A percentile compares a stretch with the other conserved stretches of the same genome.
These are phyloP conservation scores for Mortierella sp. DNA, from an alignment of 371 early-diverging fungal genomes.

Conservation along the genomic window DNA sequence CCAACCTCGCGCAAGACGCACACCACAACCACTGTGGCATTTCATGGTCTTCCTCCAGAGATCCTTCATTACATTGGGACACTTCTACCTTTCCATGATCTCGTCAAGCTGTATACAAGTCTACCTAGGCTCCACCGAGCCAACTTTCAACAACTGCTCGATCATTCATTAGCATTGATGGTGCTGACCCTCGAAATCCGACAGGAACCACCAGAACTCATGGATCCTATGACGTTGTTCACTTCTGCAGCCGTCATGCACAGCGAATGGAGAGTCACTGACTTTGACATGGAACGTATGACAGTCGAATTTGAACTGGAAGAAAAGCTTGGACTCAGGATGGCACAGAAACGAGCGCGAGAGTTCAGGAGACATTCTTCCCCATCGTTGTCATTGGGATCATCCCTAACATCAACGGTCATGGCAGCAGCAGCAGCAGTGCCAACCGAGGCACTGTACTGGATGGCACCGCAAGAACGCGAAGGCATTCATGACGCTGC, in stretches of 20 bases:
- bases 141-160: constrained; percentile 22
- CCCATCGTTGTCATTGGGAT: too few species aligned
- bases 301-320: constrained; percentile 35
- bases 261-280: constrained; percentile 25
- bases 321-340: constrained; percentile 34
- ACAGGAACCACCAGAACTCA: constrained; percentile 11
- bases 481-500: not conserved
- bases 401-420: not conserved
- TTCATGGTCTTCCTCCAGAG: constrained; percentile 36
- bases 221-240: not conserved
- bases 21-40: not conserved
- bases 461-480: too few species aligned
- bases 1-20: not conserved
- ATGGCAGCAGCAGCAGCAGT: not conserved
- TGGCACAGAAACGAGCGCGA: constrained; percentile 20
- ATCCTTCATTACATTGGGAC: constrained; percentile 28
- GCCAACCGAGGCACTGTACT: too few species aligned
- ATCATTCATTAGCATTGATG: constrained; percentile 35
- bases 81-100: constrained; percentile 33
- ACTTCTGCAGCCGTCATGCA: not conserved
- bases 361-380: constrained; percentile 1
- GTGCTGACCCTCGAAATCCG: constrained; percentile 33
- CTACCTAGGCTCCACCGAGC: constrained; percentile 25
- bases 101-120: constrained; percentile 26
- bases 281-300: constrained; percentile 24